Conservation (phyloP, 2,329 filamentous ascomycete genomes). For the Conoideocrella luteorostrata region DNA sequence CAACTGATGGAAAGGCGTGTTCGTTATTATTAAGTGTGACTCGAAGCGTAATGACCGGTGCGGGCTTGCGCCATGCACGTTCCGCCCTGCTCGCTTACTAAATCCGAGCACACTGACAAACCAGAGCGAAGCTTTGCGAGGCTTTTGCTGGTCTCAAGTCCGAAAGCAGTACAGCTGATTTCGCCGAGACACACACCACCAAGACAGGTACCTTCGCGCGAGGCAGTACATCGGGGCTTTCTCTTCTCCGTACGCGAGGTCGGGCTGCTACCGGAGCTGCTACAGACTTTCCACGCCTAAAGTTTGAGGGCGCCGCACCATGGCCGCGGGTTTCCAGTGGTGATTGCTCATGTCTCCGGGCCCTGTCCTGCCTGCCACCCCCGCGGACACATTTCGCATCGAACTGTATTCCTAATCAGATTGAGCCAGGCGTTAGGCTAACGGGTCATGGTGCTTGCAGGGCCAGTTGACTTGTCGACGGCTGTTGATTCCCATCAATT, state of each 20-base stretch:
- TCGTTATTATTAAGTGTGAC: conserved; percentile 1
- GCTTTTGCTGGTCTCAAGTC: conserved; percentile 5
- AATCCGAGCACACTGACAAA: conserved; percentile 13
- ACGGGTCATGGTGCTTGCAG: background rate
- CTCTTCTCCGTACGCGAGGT: too few species aligned
- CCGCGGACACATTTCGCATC: too few species aligned
- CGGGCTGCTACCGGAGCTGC: too few species aligned
- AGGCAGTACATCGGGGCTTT: conserved; percentile 4
- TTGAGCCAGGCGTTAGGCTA: too few species aligned
- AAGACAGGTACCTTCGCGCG: conserved; percentile 7
- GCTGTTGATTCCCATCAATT: too few species aligned
- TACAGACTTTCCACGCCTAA: too few species aligned
- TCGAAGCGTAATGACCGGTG: background rate
- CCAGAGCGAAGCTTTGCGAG: background rate
- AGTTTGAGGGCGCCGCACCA: too few species aligned
- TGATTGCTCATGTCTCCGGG: background rate
- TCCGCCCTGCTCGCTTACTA: conserved; percentile 14
- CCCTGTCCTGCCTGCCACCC: background rate
- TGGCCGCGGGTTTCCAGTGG: too few species aligned
- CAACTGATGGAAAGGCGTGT: conserved; percentile 6
- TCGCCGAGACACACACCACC: conserved; percentile 1
- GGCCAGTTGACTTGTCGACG: background rate
- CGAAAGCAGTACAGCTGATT: conserved; percentile 7
- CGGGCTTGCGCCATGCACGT: conserved; percentile 9
- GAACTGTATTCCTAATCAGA: too few species aligned